Conservation (phyloP, 257 asterid species). For the Solanum verrucosum region DNA sequence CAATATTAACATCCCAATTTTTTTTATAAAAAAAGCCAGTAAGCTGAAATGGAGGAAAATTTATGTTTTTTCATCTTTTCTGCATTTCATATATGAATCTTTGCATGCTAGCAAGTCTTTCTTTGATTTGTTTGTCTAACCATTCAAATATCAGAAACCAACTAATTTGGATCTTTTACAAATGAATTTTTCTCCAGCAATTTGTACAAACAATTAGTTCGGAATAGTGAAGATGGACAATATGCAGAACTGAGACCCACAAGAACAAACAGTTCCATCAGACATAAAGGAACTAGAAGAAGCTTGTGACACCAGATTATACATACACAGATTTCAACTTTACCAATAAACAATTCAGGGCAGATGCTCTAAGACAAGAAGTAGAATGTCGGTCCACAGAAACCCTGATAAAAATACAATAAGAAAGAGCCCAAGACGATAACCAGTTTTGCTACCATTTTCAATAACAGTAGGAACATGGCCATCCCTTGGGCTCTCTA, state of each 20-base stretch:
- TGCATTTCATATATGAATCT: background rate
- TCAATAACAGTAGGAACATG: background rate
- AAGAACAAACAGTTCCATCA: background rate
- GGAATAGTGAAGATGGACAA: background rate
- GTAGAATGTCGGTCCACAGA: conserved; percentile 60
- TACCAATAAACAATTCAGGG: background rate
- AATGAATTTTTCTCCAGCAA: background rate
- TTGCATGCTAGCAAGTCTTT: background rate
- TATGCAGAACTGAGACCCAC: background rate
- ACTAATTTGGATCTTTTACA: background rate
- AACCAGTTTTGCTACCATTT: conserved; percentile 13
- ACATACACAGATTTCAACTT: background rate
- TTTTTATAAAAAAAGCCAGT: background rate
- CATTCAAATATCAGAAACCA: background rate
- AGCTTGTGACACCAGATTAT: background rate
- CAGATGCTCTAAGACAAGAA: conserved; percentile 30
- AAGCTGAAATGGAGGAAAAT: background rate
- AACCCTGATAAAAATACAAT: conserved; percentile 24
- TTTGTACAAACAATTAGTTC: background rate
- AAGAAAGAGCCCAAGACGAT: conserved; percentile 44
- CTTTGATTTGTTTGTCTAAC: background rate
- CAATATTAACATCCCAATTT: background rate
- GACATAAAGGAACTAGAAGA: background rate
- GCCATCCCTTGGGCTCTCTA: conserved; percentile 44
- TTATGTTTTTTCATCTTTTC: background rate